phyloP scores from a whole-genome alignment of 2,329 filamentous ascomycete species.

The Helminthosporium solani region DNA sequence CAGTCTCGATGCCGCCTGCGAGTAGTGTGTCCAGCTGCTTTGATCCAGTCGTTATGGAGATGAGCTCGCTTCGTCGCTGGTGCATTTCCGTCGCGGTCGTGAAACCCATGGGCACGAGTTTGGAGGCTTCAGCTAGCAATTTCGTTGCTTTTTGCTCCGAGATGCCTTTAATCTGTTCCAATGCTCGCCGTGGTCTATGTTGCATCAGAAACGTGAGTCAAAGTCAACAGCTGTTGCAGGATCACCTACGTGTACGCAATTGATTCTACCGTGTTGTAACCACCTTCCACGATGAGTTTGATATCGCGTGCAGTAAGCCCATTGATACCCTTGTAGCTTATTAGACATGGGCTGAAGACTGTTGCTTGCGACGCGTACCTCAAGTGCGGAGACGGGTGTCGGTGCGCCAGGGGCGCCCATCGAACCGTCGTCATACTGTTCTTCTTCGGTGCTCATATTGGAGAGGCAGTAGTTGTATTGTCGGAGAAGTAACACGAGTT shows the following conservation, averaged over 20 bases:
- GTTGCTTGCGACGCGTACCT: constrained; percentile 58
- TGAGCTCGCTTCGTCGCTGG: constrained; percentile 90
- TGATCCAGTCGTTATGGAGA: constrained; percentile 96
- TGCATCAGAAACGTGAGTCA: constrained; percentile 21
- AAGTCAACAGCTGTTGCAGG: neutral
- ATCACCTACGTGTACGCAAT: constrained; percentile 80
- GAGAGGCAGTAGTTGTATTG: too few relatives aligned
- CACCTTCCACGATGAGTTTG: constrained; percentile 85
- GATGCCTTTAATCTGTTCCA: constrained; percentile 97
- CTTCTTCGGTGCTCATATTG: constrained; percentile 52
- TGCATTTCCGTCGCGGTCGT: constrained; percentile 99
- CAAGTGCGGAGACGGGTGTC: constrained; percentile 79
- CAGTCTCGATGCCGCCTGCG: constrained; percentile 92
- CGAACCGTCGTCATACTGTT: constrained; percentile 73
- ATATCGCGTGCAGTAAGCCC: constrained; percentile 95
- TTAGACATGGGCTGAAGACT: constrained; percentile 7
- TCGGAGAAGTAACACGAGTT: too few relatives aligned
- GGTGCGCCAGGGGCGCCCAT: constrained; percentile 87
- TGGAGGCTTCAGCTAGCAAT: constrained; percentile 89
- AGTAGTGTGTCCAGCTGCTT: constrained; percentile 95
- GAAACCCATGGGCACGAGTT: constrained; percentile 97
- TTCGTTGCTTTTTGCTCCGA: constrained; percentile 96
- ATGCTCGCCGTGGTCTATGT: constrained; percentile 64
- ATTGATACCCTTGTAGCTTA: constrained; percentile 67
- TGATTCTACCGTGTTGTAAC: constrained; percentile 92